These are phyloP conservation scores for Citrus mangshanensis DNA, from an alignment of 345 rosid species.

Conservation along the genomic window DNA sequence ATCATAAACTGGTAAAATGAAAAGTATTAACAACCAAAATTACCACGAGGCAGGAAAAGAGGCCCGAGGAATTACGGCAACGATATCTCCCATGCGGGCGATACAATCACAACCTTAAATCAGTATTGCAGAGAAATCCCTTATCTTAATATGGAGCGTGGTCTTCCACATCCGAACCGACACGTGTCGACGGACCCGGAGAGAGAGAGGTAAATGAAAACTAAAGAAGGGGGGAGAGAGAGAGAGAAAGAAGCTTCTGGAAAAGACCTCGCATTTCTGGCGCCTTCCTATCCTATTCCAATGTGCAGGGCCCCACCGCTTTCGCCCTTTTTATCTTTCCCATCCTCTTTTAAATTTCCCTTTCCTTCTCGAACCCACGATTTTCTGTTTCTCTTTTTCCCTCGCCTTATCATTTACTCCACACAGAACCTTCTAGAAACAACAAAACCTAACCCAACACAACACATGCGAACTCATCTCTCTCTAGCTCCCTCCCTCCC, in stretches of 20 bases:
- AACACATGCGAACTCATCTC: background rate
- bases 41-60: background rate
- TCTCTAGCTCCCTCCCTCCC: background rate
- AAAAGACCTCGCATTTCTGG: conserved; percentile 36
- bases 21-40: background rate
- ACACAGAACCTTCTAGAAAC: conserved; percentile 85
- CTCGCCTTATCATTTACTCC: conserved; percentile 42
- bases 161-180: background rate
- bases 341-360: background rate
- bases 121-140: background rate
- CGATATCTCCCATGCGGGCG: background rate
- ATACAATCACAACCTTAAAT: background rate
- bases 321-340: conserved; percentile 1
- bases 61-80: too few relatives aligned
- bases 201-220: background rate
- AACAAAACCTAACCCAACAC: conserved; percentile 18
- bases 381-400: conserved; percentile 10
- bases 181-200: background rate
- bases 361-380: conserved; percentile 41
- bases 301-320: conserved; percentile 27
- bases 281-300: conserved; percentile 33
- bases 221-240: background rate
- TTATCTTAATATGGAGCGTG: background rate
- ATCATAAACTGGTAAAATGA: too few relatives aligned
- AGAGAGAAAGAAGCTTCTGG: conserved; percentile 48